Percentiles rank a stretch among this genome's conserved stretches.
These are phyloP conservation scores for Linnemannia elongata DNA, from an alignment of 192 early-diverging fungal genomes.

Conservation along the genomic window DNA sequence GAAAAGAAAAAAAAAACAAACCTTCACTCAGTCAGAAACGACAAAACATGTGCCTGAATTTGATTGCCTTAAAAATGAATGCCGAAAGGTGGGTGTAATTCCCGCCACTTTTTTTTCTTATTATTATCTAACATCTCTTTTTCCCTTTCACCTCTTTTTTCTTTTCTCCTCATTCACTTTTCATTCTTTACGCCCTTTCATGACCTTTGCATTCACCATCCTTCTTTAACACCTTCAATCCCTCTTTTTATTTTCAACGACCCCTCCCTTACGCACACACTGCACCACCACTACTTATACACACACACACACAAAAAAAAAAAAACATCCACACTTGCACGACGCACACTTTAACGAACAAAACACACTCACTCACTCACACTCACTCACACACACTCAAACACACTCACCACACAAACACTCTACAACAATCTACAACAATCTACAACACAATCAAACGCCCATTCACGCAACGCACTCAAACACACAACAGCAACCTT, in stretches of 20 bases:
- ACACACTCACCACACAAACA: neutral
- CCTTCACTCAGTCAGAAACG: no score
- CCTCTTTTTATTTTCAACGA: neutral
- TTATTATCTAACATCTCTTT: neutral
- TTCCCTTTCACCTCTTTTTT: neutral
- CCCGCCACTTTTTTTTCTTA: conserved; percentile 14
- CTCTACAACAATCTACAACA: neutral
- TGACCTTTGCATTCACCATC: neutral
- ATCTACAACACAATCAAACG: neutral
- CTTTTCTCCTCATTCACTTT: conserved; percentile 8
- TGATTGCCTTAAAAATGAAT: neutral
- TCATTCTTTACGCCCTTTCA: neutral
- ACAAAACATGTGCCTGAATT: neutral
- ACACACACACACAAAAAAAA: neutral
- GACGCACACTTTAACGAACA: neutral
- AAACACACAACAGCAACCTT: neutral
- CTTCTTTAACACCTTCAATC: neutral
- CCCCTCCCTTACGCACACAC: neutral
- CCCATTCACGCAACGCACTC: neutral
- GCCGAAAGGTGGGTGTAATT: neutral
- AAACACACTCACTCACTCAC: neutral
- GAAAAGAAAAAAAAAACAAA: neutral
- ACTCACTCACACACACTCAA: neutral
- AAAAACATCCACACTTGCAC: neutral
- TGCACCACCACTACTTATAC: neutral